These are phyloP conservation scores for Pichia manshurica DNA, from an alignment of 805 yeast genomes.

Conservation along the genomic window DNA sequence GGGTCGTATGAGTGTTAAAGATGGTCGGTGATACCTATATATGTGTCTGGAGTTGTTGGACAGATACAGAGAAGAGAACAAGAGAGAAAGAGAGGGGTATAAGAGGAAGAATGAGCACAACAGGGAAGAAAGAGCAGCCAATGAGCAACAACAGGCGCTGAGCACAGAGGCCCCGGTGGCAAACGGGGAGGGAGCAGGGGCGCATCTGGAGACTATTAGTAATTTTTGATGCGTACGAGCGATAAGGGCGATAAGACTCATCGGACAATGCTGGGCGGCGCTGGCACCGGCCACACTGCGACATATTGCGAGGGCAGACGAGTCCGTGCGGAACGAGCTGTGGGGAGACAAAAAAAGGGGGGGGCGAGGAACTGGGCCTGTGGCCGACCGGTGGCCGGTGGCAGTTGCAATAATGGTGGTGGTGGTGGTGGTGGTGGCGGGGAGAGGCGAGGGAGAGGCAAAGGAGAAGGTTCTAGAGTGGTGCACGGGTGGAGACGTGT, in stretches of 20 bases:
- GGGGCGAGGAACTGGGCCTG: background rate
- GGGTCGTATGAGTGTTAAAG: too few species aligned
- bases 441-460: background rate
- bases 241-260: slow-evolving; percentile 8
- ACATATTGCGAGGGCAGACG: background rate
- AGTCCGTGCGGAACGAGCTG: background rate
- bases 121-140: background rate
- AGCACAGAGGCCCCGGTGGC: background rate
- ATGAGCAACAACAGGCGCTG: background rate
- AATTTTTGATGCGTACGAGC: background rate
- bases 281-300: background rate
- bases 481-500: too few species aligned
- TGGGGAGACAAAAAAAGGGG: background rate
- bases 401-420: background rate
- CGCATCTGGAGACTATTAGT: background rate
- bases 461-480: too few species aligned
- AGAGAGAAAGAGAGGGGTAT: background rate
- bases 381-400: background rate
- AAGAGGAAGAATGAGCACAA: background rate
- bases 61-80: background rate
- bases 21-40: background rate
- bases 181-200: background rate
- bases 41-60: background rate
- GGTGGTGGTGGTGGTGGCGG: background rate
- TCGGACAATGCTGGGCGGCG: background rate